These are phyloP conservation scores for Kalaharituber pfeilii DNA, from an alignment of 2,329 filamentous ascomycete genomes.

Conservation along the genomic window DNA sequence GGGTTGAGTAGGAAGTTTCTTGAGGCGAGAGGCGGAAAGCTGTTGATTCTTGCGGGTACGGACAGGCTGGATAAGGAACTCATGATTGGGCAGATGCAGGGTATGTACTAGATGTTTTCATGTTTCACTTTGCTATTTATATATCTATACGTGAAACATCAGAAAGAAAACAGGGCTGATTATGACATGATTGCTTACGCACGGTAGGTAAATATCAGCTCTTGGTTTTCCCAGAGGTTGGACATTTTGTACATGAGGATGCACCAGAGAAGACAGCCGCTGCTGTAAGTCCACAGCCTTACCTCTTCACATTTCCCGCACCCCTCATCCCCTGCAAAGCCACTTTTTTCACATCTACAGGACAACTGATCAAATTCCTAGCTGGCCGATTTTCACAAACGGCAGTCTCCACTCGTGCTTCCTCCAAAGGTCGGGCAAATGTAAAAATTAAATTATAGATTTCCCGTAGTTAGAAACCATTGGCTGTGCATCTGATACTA, in stretches of 20 bases:
- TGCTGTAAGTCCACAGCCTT: slow-evolving; percentile 29
- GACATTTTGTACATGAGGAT: slow-evolving; percentile 95
- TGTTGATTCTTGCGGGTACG: slow-evolving; percentile 71
- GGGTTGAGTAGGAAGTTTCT: slow-evolving; percentile 79
- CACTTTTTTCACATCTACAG: too few relatives aligned
- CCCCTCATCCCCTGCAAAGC: too few relatives aligned
- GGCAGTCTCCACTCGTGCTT: slow-evolving; percentile 71
- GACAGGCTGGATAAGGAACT: slow-evolving; percentile 80
- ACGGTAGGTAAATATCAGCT: slow-evolving; percentile 98
- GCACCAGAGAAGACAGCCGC: slow-evolving; percentile 76
- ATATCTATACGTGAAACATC: too few relatives aligned
- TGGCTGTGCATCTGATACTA: slow-evolving; percentile 5
- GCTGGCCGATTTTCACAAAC: slow-evolving; percentile 74
- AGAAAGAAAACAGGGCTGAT: too few relatives aligned
- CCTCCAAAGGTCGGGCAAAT: slow-evolving; percentile 64
- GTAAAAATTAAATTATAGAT: neutral
- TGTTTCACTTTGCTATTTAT: too few relatives aligned
- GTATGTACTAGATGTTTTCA: too few relatives aligned
- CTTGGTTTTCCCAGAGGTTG: slow-evolving; percentile 84
- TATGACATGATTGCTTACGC: too few relatives aligned
- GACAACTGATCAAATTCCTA: slow-evolving; percentile 5
- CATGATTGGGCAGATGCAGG: slow-evolving; percentile 95
- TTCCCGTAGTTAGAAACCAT: slow-evolving; percentile 1
- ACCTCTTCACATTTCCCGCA: neutral
- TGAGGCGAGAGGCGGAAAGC: slow-evolving; percentile 60